Base-by-base conservation (phyloP, 164 flowering plant species). In the Saururus chinensis region DNA sequence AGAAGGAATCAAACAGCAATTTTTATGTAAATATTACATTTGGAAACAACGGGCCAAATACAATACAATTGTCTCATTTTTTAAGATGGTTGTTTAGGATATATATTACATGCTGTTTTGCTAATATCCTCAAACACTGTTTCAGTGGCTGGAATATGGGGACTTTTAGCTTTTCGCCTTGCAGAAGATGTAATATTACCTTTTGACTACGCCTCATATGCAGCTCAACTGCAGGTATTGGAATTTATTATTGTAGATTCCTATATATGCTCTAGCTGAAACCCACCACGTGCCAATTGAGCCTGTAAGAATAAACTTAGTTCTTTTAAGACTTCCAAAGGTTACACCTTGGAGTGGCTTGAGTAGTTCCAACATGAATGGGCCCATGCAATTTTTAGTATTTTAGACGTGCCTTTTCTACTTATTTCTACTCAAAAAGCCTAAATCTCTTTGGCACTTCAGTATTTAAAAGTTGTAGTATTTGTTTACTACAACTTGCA, bases 101-200 rank as follows among this genome's bases (percentile, higher is more conserved):
- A 20, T 22, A 6, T 22, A 22, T 56, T 22, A 16, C 21, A 23
- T 22, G 21, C 1, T 22, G 17, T 22, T 56, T 22, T 16, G 14
- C 49, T 42, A 42, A 42, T 42, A 42, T 8, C 8, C 17, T 45
- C 49, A 12, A 45, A 12, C 66, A 60, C 53, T 60, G 52, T 30
- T 13, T 64, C 77, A 93, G 99, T 86, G 59, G 72, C 91, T 62
- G 96, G 83, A 71, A 60, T 93, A 40, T 93, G 99, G 99, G 99
- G 99, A 60, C 89, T 90, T 66, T 61, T 88, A 64, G 97, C 85
- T 45, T 88, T 93, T 72, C 91, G 61, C 65, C 71, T 93, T 49
- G 91, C 95, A 37, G 97, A 88, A 75, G 95, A 91, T 71, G 68
- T 74, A 51, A 63, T 93, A 67, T 60, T 93, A 61, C 95, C 95